phyloP scores from a whole-genome alignment of 169 alveolate species.

The Cryptosporidium baileyi region DNA sequence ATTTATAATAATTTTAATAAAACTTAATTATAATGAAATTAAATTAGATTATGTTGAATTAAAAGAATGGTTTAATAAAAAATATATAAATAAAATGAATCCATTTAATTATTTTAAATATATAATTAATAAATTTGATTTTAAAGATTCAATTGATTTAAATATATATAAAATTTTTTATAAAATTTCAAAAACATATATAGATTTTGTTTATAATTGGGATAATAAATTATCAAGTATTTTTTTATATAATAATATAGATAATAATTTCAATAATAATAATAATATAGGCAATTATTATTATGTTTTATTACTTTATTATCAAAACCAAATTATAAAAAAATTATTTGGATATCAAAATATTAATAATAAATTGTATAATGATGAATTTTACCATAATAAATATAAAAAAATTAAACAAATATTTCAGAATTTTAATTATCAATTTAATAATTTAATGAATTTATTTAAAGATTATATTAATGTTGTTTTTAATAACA shows the following conservation, averaged over 20 bases:
- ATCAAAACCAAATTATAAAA: neutral
- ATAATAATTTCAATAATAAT: neutral
- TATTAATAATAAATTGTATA: too few species aligned
- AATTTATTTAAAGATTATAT: neutral
- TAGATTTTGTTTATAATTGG: neutral
- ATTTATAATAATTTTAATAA: neutral
- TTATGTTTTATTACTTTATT: constrained; percentile 3
- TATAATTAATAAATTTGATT: too few species aligned
- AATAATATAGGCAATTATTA: neutral
- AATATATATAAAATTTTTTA: neutral
- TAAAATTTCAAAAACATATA: neutral
- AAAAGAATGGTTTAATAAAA: constrained; percentile 10
- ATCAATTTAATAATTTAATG: too few species aligned
- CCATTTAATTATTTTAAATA: too few species aligned
- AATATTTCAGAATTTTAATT: too few species aligned
- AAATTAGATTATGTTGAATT: neutral
- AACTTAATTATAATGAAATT: neutral
- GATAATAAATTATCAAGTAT: too few species aligned
- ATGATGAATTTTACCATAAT: too few species aligned
- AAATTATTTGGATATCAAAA: too few species aligned
- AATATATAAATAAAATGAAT: too few species aligned
- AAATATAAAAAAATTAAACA: too few species aligned
- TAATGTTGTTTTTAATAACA: constrained; percentile 1
- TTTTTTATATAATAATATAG: neutral
- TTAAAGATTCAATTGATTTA: too few species aligned